phyloP scores from a whole-genome alignment of 1,284 basidiomycete species.

The Boletellus dicymbophilus region DNA sequence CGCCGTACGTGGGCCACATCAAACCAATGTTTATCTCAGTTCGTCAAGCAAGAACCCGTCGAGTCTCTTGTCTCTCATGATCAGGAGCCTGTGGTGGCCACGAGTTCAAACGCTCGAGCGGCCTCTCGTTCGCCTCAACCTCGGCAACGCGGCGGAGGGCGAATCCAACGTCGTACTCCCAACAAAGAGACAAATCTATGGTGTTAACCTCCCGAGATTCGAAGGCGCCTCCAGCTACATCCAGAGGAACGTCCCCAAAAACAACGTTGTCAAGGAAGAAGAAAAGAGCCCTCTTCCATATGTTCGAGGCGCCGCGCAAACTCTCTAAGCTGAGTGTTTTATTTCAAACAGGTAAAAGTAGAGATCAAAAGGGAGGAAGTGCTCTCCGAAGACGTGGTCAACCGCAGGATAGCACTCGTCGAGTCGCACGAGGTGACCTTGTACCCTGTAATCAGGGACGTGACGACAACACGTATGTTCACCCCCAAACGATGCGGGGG shows the following conservation, averaged over 20 bases:
- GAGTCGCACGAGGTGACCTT: conserved; percentile 9
- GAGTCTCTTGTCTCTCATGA: too few species aligned
- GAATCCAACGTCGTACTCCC: conserved; percentile 13
- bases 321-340: not conserved
- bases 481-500: conserved; percentile 38
- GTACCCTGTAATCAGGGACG: conserved; percentile 16
- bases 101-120: not conserved
- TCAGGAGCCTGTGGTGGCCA: too few species aligned
- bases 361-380: conserved; percentile 23
- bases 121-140: not conserved
- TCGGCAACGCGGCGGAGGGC: not conserved
- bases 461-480: conserved; percentile 29
- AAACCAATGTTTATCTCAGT: too few species aligned
- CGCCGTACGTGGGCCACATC: too few species aligned
- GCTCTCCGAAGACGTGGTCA: conserved; percentile 24
- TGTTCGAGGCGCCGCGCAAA: not conserved
- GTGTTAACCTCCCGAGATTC: conserved; percentile 7
- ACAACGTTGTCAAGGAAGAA: conserved; percentile 12
- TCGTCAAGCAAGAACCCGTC: too few species aligned
- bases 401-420: conserved; percentile 5
- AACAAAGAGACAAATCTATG: conserved; percentile 11
- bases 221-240: conserved; percentile 14
- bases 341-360: conserved; percentile 5
- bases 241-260: not conserved
- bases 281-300: not conserved